Evolutionary conservation across 805 yeast species (phyloP).

Genomic region (Pichia thaimueangensis): DNA sequence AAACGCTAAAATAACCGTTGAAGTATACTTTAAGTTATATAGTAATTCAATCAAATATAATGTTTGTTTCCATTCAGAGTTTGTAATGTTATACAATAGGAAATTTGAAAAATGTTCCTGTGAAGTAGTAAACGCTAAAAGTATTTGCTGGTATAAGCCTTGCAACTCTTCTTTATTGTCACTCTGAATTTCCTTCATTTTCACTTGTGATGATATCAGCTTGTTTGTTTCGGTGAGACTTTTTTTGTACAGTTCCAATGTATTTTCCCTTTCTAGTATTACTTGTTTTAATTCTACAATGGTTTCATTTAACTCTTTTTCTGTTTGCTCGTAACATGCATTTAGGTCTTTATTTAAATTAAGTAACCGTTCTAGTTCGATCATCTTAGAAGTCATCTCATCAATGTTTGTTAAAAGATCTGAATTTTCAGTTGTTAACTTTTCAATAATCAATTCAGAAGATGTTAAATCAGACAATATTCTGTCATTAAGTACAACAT

Average conservation of each 20-base stretch:
- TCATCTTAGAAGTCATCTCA: neutral
- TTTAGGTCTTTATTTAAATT: neutral
- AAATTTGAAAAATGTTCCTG: neutral
- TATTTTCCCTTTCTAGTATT: neutral
- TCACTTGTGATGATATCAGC: neutral
- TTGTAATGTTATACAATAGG: neutral
- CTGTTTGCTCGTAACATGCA: slow-evolving; percentile 1
- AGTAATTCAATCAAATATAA: neutral
- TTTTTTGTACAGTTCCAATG: neutral
- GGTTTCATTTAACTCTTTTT: neutral
- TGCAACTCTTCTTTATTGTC: neutral
- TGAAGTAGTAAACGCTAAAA: neutral
- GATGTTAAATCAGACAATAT: neutral
- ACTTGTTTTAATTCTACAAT: neutral
- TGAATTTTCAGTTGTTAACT: slow-evolving; percentile 21
- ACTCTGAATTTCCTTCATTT: neutral
- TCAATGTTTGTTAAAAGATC: neutral
- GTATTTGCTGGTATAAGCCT: neutral
- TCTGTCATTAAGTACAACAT: neutral
- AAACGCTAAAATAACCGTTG: neutral
- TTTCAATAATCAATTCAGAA: slow-evolving; percentile 13
- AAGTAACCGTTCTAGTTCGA: neutral
- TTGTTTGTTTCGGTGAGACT: neutral
- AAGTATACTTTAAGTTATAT: neutral
- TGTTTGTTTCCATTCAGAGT: neutral